phyloP scores from a whole-genome alignment of 208 protist species.

The Hexamita inflata region DNA sequence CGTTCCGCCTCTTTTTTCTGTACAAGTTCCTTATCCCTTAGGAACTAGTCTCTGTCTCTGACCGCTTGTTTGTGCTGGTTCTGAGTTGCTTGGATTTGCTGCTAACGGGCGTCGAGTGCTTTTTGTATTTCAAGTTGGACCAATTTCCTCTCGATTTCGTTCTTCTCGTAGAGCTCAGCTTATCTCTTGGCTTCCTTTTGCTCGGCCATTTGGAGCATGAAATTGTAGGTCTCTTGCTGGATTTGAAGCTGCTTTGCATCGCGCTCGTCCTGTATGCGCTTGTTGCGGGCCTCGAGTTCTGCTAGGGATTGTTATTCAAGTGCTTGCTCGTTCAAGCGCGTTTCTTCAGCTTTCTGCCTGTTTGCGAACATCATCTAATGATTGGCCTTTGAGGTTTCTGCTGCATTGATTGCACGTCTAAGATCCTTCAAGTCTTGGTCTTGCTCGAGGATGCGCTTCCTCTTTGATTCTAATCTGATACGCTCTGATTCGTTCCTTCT shows the following conservation, averaged over 20 bases:
- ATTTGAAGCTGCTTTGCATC: not conserved
- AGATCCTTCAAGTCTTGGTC: not conserved
- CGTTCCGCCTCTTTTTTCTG: not conserved
- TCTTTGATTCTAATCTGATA: not conserved
- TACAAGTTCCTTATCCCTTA: not conserved
- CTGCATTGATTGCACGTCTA: not conserved
- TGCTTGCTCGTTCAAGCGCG: constrained; percentile 3
- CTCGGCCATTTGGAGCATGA: not conserved
- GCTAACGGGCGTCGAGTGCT: not conserved
- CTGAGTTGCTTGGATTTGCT: not conserved
- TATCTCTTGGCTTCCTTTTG: not conserved
- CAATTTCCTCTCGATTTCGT: not conserved
- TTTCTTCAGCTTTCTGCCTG: not conserved
- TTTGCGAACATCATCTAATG: not conserved
- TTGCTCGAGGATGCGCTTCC: not conserved
- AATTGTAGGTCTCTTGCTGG: not conserved
- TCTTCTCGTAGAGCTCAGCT: not conserved
- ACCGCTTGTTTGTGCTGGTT: not conserved
- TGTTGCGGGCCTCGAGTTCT: constrained; percentile 12
- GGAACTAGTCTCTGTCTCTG: not conserved
- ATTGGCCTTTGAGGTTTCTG: constrained; percentile 1
- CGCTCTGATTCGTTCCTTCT: not conserved
- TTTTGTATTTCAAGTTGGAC: not conserved
- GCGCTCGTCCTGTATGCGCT: not conserved
- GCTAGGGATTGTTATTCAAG: not conserved